Percentiles rank a stretch among this genome's conserved stretches.
Conservation (phyloP, 2,329 filamentous ascomycete genomes). For the Fusarium penzigii region DNA sequence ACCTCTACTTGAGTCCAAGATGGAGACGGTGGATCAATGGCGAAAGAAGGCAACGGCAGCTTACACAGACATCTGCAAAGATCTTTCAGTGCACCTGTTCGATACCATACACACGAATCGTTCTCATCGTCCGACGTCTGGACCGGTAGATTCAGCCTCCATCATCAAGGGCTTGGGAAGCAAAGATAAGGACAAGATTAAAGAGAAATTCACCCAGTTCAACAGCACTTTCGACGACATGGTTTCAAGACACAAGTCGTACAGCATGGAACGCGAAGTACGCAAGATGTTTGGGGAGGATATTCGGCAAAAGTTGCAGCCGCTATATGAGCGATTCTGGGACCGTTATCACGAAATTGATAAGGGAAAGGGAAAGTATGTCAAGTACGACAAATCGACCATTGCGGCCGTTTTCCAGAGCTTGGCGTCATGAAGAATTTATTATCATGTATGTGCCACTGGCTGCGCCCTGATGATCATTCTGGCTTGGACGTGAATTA, state of each 20-base stretch:
- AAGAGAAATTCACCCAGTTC: conserved; percentile 92
- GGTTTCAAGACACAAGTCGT: conserved; percentile 76
- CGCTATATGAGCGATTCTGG: conserved; percentile 93
- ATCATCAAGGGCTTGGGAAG: conserved; percentile 81
- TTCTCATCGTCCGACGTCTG: conserved; percentile 68
- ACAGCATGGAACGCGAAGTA: conserved; percentile 90
- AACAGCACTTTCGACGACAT: conserved; percentile 90
- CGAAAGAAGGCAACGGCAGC: conserved; percentile 80
- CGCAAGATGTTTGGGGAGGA: conserved; percentile 77
- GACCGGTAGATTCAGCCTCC: conserved; percentile 76
- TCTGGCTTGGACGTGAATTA: not conserved
- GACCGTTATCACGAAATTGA: conserved; percentile 97
- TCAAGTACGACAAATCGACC: conserved; percentile 89
- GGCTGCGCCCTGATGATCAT: too few relatives aligned
- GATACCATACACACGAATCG: conserved; percentile 92
- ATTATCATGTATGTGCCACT: too few relatives aligned
- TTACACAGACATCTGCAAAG: conserved; percentile 87
- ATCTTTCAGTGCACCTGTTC: conserved; percentile 79
- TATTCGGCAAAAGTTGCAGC: conserved; percentile 88
- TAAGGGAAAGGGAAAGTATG: conserved; percentile 97
- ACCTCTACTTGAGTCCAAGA: conserved; percentile 67
- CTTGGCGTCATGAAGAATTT: conserved; percentile 38
- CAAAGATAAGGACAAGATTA: conserved; percentile 95
- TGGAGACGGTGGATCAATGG: conserved; percentile 74
- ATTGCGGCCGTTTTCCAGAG: conserved; percentile 68